These are phyloP conservation scores for Eucommia ulmoides DNA, from an alignment of 257 asterid genomes.

Conservation along the genomic window DNA sequence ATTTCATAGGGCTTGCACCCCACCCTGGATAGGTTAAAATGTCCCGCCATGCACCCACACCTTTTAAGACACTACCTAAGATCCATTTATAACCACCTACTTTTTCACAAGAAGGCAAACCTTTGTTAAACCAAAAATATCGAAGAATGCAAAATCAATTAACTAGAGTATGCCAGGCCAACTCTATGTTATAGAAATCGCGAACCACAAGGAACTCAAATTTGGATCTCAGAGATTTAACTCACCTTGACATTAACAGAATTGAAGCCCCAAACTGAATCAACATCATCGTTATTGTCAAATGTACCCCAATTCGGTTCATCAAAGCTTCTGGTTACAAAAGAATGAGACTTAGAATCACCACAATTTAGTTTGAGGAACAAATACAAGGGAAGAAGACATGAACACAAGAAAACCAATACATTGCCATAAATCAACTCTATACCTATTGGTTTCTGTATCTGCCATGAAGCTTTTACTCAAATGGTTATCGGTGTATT, in stretches of 20 bases:
- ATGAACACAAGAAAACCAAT: slow-evolving; percentile 5
- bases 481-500: slow-evolving; percentile 46
- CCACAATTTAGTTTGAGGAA: slow-evolving; percentile 6
- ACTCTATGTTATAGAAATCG: too few species aligned
- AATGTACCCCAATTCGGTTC: slow-evolving; percentile 82
- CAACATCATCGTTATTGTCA: slow-evolving; percentile 80
- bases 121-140: too few species aligned
- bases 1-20: too few species aligned
- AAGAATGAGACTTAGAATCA: slow-evolving; percentile 8
- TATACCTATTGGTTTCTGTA: slow-evolving; percentile 64
- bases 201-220: slow-evolving; percentile 8
- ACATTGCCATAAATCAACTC: slow-evolving; percentile 7
- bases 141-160: too few species aligned
- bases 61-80: too few species aligned
- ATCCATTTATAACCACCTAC: too few species aligned
- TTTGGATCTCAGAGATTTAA: slow-evolving; percentile 6
- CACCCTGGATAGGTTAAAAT: too few species aligned
- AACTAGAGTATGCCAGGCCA: too few species aligned
- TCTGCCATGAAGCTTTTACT: slow-evolving; percentile 64
- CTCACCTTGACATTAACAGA: slow-evolving; percentile 48
- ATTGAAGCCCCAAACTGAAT: slow-evolving; percentile 97
- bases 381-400: slow-evolving; percentile 4
- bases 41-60: too few species aligned
- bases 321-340: slow-evolving; percentile 56
- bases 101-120: too few species aligned